Percentiles rank a stretch among this genome's conserved stretches.
Evolutionary conservation across 1,284 basidiomycete genomes (phyloP).

Genomic region (Tilletiaria anomala): DNA sequence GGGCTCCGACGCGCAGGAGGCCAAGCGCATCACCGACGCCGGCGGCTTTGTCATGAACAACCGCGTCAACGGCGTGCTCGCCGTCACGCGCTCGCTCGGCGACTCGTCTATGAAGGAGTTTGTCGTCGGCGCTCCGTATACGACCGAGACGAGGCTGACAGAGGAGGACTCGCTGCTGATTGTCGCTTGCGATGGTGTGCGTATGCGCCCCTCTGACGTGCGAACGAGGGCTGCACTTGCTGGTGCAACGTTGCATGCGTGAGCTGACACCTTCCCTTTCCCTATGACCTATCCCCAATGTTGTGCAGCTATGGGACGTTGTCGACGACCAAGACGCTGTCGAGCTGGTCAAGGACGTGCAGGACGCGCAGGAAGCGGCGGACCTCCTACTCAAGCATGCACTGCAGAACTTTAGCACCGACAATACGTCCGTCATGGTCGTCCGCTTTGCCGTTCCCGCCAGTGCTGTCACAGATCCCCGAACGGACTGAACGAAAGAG

Average conservation of each 20-base stretch:
- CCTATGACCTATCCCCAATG: background rate
- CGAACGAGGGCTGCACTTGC: too few relatives aligned
- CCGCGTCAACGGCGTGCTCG: constrained; percentile 85
- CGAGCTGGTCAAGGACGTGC: constrained; percentile 59
- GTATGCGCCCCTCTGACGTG: constrained; percentile 39
- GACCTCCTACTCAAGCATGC: constrained; percentile 69
- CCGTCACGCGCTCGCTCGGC: constrained; percentile 87
- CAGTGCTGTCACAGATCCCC: too few relatives aligned
- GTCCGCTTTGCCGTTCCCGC: too few relatives aligned
- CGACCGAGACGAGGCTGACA: constrained; percentile 81
- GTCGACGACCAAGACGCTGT: constrained; percentile 81
- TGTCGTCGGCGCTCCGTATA: constrained; percentile 93
- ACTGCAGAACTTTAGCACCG: constrained; percentile 69
- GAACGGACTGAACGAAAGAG: too few relatives aligned
- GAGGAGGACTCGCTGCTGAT: constrained; percentile 89
- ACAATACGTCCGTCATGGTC: constrained; percentile 50
- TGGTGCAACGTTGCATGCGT: background rate
- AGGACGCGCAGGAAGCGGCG: constrained; percentile 72
- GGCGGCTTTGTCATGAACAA: constrained; percentile 98
- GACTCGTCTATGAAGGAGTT: constrained; percentile 99
- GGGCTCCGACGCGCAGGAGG: constrained; percentile 89
- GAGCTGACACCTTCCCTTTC: background rate
- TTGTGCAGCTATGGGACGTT: constrained; percentile 85
- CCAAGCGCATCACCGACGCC: constrained; percentile 89
- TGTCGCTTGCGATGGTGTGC: constrained; percentile 89